Percentiles rank a stretch among this genome's conserved stretches.
These are phyloP conservation scores for Capsicum rhomboideum DNA, from an alignment of 257 asterid genomes.

Conservation along the genomic window DNA sequence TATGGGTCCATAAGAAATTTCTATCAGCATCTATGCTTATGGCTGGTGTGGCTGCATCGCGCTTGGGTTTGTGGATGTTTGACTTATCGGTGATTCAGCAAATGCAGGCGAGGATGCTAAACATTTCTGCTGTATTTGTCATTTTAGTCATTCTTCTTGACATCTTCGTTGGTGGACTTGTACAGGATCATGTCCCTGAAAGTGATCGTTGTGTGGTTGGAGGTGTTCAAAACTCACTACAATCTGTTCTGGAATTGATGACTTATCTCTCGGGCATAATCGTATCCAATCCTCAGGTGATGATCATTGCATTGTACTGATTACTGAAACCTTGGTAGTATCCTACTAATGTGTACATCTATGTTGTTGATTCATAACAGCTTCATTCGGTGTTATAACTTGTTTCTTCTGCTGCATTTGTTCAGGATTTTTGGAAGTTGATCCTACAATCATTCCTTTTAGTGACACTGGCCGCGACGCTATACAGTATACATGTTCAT, in stretches of 20 bases:
- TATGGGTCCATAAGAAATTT: conserved; percentile 32
- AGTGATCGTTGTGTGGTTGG: conserved; percentile 75
- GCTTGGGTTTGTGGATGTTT: conserved; percentile 96
- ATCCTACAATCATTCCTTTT: conserved; percentile 43
- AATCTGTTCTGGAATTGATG: conserved; percentile 69
- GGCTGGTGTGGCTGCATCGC: conserved; percentile 82
- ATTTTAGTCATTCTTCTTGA: background rate
- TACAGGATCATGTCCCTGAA: conserved; percentile 65
- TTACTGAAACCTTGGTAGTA: background rate
- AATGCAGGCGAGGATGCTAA: conserved; percentile 58
- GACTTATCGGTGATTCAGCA: conserved; percentile 84
- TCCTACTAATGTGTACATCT: background rate
- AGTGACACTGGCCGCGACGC: conserved; percentile 49
- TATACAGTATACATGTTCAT: conserved; percentile 55
- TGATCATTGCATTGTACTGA: background rate
- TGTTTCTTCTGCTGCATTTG: background rate
- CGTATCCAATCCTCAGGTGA: conserved; percentile 80
- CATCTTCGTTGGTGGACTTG: background rate
- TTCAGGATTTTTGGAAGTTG: conserved; percentile 79
- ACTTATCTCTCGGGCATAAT: conserved; percentile 69
- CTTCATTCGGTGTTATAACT: background rate
- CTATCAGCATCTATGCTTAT: conserved; percentile 56
- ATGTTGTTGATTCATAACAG: background rate
- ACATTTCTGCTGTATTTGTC: background rate
- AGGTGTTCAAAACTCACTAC: conserved; percentile 90